Conservation (phyloP, 176 grass and related monocot species). For the Lolium rigidum region DNA sequence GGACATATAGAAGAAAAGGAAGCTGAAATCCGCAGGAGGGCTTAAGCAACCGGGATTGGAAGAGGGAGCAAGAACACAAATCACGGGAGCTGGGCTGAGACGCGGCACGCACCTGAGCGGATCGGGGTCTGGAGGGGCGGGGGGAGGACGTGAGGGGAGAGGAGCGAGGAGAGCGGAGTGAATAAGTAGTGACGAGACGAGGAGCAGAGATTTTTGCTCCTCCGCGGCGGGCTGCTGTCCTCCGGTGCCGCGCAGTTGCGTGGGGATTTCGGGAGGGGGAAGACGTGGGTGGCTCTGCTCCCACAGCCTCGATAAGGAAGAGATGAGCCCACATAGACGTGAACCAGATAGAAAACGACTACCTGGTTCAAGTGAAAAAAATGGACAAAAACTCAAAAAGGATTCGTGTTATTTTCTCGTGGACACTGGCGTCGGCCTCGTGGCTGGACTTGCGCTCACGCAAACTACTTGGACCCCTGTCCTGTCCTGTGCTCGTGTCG, state of each 20-base stretch:
- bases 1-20: neutral
- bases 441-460: slow-evolving; percentile 15
- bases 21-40: neutral
- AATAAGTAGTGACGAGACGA: slow-evolving; percentile 42
- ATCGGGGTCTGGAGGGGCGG: neutral
- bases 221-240: neutral
- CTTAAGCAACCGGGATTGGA: neutral
- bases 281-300: slow-evolving; percentile 47
- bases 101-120: slow-evolving; percentile 39
- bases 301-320: slow-evolving; percentile 56
- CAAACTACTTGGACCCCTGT: neutral
- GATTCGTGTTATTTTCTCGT: neutral
- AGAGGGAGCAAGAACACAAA: neutral
- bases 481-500: neutral
- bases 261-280: slow-evolving; percentile 35
- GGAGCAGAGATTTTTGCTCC: slow-evolving; percentile 41
- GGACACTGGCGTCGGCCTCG: neutral
- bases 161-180: neutral
- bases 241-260: slow-evolving; percentile 50
- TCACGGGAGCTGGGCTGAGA: neutral
- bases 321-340: slow-evolving; percentile 47
- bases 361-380: neutral
- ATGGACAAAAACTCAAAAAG: neutral
- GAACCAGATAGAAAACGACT: neutral
- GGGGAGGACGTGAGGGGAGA: neutral